A percentile compares a stretch with the other conserved stretches of the same genome.
phyloP scores from a whole-genome alignment of 257 asterid species.

The Thymus quinquecostatus region DNA sequence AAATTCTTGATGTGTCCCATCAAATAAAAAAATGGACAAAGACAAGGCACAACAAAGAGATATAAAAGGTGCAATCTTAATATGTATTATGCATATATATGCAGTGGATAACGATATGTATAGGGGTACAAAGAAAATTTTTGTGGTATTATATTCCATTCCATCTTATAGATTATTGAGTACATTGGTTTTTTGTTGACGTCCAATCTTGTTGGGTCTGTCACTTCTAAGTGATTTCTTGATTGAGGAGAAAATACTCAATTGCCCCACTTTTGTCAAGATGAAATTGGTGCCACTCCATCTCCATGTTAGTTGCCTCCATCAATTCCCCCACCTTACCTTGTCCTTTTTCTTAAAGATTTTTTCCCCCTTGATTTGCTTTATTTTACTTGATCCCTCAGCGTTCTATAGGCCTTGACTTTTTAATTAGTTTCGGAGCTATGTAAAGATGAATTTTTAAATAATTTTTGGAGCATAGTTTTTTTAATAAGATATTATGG shows the following conservation, averaged over 20 bases:
- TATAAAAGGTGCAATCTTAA: too few relatives aligned
- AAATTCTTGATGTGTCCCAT: slow-evolving; percentile 27
- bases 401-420: too few relatives aligned
- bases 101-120: slow-evolving; percentile 14
- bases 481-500: too few relatives aligned
- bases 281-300: slow-evolving; percentile 39
- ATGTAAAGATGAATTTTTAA: too few relatives aligned
- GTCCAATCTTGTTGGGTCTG: slow-evolving; percentile 33
- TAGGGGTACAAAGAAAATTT: not conserved
- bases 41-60: not conserved
- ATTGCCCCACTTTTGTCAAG: slow-evolving; percentile 42
- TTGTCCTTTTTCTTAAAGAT: slow-evolving; percentile 26
- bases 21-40: slow-evolving; percentile 6
- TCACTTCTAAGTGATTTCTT: slow-evolving; percentile 34
- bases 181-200: slow-evolving; percentile 31
- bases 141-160: not conserved
- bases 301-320: slow-evolving; percentile 48
- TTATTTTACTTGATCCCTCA: not conserved
- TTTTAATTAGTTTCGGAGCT: too few relatives aligned
- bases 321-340: slow-evolving; percentile 35
- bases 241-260: slow-evolving; percentile 24
- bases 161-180: not conserved
- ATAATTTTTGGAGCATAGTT: too few relatives aligned
- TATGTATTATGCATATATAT: too few relatives aligned
- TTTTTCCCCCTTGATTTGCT: not conserved